A percentile compares a stretch with the other conserved stretches of the same genome.
These are phyloP conservation scores for Vanrija sp. DNA, from an alignment of 1,284 basidiomycete species.

Conservation along the genomic window DNA sequence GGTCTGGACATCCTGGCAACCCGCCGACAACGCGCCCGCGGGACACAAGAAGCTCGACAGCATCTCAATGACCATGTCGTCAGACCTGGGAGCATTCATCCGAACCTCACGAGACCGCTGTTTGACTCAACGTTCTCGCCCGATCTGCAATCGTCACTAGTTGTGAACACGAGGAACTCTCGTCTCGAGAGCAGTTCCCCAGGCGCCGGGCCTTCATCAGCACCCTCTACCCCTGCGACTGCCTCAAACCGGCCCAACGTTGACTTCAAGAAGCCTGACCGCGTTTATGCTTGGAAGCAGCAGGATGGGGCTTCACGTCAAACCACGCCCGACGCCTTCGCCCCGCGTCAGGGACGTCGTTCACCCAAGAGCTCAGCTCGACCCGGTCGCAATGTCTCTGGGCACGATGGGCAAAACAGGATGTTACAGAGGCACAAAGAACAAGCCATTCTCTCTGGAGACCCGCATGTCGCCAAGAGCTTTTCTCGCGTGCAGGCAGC, in stretches of 20 bases:
- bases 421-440: no score
- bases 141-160: no score
- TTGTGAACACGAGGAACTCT: no score
- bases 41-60: not conserved
- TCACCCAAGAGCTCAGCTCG: no score
- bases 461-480: no score
- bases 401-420: no score
- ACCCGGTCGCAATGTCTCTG: no score
- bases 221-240: not conserved
- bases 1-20: not conserved
- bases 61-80: slow-evolving; percentile 12
- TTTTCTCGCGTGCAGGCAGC: no score
- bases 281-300: not conserved
- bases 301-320: not conserved
- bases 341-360: no score
- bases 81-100: not conserved
- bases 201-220: not conserved
- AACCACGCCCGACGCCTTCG: not conserved
- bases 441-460: no score
- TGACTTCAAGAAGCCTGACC: not conserved
- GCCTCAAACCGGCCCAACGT: not conserved
- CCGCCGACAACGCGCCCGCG: not conserved
- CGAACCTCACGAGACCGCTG: not conserved
- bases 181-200: no score
- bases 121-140: not conserved